Evolutionary conservation across 768 basidiomycete species (phyloP), one percentile per base, ranked within the genome.

Genomic region (Leccinum arenicola): DNA sequence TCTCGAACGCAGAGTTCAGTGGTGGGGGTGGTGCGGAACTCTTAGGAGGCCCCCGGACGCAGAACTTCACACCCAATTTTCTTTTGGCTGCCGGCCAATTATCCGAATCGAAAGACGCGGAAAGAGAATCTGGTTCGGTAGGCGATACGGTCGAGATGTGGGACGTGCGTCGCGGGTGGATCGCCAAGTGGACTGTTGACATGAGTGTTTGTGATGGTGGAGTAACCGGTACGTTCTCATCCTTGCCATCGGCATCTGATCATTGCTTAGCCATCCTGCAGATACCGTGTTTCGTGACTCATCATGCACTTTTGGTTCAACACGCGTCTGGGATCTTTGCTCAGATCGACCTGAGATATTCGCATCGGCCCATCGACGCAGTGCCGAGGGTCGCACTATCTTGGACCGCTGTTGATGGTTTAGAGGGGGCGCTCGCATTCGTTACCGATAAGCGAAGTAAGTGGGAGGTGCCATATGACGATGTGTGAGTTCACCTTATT

Each of bases 401-500:
- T 2, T 94, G 91, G 89, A 83, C 86, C 33, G 80, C 52, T 1
- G 58, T 62, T 31, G 56, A 58, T 19, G 58, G 68, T 17, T 73
- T 78, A 12, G 64, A 73, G 3, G 88, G 89, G 3, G 78, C 84
- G 3, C 69, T 93, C 48, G 76, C 85, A 6, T 93, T 93, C 63
- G 84, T 88, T 11, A 70, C 82, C 2, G 88, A 88, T 54, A 74
- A 72, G n/a, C 75, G 74, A 47, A 61, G 66, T 6, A 69, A 68
- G 40, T 86, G 82, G 79, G 89, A 92, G 64, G 69, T 87, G 2
- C 92, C 92, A 2, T 93, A 89, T 59, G 92, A 93, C 63, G 92
- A 94, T 65, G 65, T 87, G 91, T 91, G 66, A 55, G 85, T 74
- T 17, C 14, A 19, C 15, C 9, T 31, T 19, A 6, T 47, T 59